Percentiles rank a stretch among this genome's conserved stretches.
Evolutionary conservation across 108 stramenopile species (phyloP).

Genomic region (Nitzschia putrida): DNA sequence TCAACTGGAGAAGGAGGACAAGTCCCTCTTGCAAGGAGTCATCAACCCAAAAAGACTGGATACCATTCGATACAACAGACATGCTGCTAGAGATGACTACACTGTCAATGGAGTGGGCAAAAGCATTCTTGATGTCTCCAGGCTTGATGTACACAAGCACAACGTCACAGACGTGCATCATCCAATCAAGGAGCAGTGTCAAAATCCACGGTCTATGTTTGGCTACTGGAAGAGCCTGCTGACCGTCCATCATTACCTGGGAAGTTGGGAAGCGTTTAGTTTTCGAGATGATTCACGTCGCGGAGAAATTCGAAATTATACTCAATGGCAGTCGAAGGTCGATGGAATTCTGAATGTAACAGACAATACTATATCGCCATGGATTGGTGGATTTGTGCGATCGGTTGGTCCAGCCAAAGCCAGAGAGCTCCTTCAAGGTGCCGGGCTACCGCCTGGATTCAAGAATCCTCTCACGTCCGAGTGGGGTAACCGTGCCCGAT

Average conservation of each 20-base stretch:
- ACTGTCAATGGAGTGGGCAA: constrained; percentile 14
- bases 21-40: neutral
- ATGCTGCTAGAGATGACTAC: neutral
- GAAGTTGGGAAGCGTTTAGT: constrained; percentile 20
- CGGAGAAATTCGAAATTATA: constrained; percentile 8
- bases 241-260: constrained; percentile 31
- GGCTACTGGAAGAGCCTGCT: constrained; percentile 7
- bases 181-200: constrained; percentile 10
- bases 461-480: too few relatives aligned
- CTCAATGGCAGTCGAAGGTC: neutral
- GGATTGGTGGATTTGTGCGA: constrained; percentile 19
- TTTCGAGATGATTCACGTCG: constrained; percentile 30
- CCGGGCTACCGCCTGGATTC: neutral
- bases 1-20: neutral
- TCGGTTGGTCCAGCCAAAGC: neutral
- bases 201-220: too few relatives aligned
- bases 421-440: neutral
- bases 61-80: constrained; percentile 20
- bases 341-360: neutral
- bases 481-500: too few relatives aligned
- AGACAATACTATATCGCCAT: neutral
- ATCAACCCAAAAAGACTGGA: constrained; percentile 3
- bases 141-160: constrained; percentile 6
- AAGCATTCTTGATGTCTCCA: constrained; percentile 10
- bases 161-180: constrained; percentile 20